Base-by-base conservation (phyloP, 768 basidiomycete species). In the Suillus fuscotomentosus region DNA sequence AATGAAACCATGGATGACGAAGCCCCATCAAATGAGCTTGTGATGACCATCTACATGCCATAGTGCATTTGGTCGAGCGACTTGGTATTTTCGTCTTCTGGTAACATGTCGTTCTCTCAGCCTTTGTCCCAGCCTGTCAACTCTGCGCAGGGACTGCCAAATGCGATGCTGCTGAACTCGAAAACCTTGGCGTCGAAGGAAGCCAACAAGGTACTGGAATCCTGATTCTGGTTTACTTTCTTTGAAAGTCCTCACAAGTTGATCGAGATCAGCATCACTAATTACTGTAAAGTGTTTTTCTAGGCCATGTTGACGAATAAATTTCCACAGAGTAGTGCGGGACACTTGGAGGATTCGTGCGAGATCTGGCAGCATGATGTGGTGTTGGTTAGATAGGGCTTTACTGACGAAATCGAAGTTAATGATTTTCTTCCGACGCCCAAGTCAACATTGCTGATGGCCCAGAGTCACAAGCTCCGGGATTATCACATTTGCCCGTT, bases 1-100 rank as follows among this genome's bases (percentile, higher is more conserved):
- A 15, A 80, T 68, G 55, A 75, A 71, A 0, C 77, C 77, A 68
- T 78, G 76, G 6, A 77, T 70, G 27, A 74, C 73, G 65, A 77
- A 71, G 8, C 77, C 77, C 77, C 78, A 80, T 0, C 67, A 72
- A 10, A 72, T 69, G 0, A 80, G 65, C 60, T 79, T 80, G 60
- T 80, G 76, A 60, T 79, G 76, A 2, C 76, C 72, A 15, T 20
- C 43, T 20, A 20, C 6, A 9, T 43, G 43, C 43, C 43, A 43
- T 77, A 24, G 76, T 70, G 3, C 73, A 72, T 10, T 69, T 65
- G 31, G 31, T 31, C 31, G 31, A 31, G 31, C 31, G 4, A 31
- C 31, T 31, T 4, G 31, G 31, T 31, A 31, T 31, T 31, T 31
- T 31, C 31, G 31, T 31, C 31, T 31, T 31, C 31, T 31, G 31